Evolutionary conservation across 305 asterid species (phyloP), one percentile per base, ranked within the genome.

Genomic region (Stenogyne calaminthoides): DNA sequence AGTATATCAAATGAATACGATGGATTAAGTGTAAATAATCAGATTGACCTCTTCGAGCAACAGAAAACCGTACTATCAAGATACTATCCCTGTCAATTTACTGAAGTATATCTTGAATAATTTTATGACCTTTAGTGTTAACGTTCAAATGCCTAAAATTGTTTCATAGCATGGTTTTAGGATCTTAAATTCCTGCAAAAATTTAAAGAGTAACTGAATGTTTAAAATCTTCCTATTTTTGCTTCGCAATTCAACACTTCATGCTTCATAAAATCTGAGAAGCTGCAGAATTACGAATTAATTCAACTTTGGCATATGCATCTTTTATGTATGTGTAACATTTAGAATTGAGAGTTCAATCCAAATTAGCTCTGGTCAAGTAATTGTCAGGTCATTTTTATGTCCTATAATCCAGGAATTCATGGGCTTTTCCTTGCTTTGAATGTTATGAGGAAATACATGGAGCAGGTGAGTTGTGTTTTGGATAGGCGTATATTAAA

Each of bases 361-460:
- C 51, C 68, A 60, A 34, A 46, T 57, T 60, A 52, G 47, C 34
- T 61, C 2, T 34, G 15, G 52, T 44, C 39, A 52, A 70, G 52
- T 70, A 27, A 39, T 70, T 57, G 72, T 67, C 52, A 64, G 57
- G 7, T 49, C 55, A 57, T 2, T 9, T 64, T 68, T 63, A 8
- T 59, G 51, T 52, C 55, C 54, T 61, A 39, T 67, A 40, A 57
- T 86, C 84, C 86, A 94, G 97, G 99, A 94, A 81, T 94, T 94
- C 89, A 91, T 94, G 99, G 99, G 99, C 40, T 84, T 79, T 93
- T 94, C 69, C 97, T 94, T 5, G 99, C 99, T 20, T 58, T 94
- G 81, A 94, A 94, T 79, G 99, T 94, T 55, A 94, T 94, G 99
- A 91, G 99, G 99, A 94, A 94, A 78, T 94, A 94, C 80, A 85